phyloP scores from a whole-genome alignment of 768 basidiomycete species.

The Tephrocybe rancida region DNA sequence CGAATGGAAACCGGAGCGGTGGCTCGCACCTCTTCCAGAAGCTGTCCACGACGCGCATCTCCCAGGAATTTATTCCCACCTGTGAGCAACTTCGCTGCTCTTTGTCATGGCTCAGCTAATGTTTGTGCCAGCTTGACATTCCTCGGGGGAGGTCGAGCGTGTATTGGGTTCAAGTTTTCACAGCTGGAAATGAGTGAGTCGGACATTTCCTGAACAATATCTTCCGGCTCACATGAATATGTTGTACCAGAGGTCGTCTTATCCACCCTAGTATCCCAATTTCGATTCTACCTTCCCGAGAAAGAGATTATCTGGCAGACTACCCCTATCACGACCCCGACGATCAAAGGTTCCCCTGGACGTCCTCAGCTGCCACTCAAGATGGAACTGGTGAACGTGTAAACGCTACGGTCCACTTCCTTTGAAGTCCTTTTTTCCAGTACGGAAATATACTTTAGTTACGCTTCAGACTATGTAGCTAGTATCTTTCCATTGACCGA shows the following conservation, averaged over 20 bases:
- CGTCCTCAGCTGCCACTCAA: constrained; percentile 14
- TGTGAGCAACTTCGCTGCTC: constrained; percentile 22
- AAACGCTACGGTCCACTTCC: no score
- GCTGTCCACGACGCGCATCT: constrained; percentile 30
- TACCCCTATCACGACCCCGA: constrained; percentile 13
- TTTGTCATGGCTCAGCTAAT: background rate
- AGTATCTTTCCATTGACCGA: no score
- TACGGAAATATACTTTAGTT: no score
- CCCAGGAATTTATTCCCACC: constrained; percentile 38
- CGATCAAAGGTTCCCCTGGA: constrained; percentile 13
- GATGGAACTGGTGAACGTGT: constrained; percentile 5
- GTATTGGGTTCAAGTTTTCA: constrained; percentile 43
- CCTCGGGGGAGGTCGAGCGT: constrained; percentile 38
- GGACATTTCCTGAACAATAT: no score
- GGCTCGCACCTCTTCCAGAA: constrained; percentile 34
- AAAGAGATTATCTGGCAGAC: constrained; percentile 21
- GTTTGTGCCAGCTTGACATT: constrained; percentile 33
- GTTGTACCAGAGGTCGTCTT: constrained; percentile 19
- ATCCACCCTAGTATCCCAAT: constrained; percentile 15
- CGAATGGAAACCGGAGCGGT: constrained; percentile 45
- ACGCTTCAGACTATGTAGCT: no score
- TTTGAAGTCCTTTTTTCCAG: no score
- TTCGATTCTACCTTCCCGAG: constrained; percentile 17
- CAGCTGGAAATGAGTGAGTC: constrained; percentile 41
- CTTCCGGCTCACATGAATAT: background rate